These are phyloP conservation scores for Leucaena leucocephala DNA, from an alignment of 306 rosid species.

Conservation along the genomic window DNA sequence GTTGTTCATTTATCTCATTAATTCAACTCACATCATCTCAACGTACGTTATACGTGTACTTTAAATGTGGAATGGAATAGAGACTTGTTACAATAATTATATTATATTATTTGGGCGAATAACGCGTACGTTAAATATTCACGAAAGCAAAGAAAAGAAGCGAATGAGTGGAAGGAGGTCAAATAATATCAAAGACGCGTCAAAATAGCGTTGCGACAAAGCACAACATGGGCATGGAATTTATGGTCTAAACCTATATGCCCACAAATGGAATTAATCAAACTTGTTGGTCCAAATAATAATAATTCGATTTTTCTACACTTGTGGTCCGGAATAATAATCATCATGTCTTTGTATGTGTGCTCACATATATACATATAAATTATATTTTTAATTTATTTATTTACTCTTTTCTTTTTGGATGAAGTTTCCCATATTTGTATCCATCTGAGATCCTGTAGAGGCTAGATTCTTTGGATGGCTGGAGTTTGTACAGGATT, in stretches of 20 bases:
- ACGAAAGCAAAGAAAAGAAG: neutral
- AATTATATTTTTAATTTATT: too few species aligned
- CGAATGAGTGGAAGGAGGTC: neutral
- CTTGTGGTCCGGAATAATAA: neutral
- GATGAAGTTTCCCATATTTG: neutral
- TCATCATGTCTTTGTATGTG: neutral
- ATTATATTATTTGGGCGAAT: neutral
- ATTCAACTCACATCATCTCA: too few species aligned
- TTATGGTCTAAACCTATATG: neutral
- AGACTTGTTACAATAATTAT: too few species aligned
- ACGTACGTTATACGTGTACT: neutral
- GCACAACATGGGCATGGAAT: neutral
- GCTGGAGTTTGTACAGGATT: neutral
- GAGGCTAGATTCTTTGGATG: neutral
- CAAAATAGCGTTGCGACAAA: neutral
- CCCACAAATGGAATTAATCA: neutral
- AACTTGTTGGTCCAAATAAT: neutral
- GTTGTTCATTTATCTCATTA: neutral
- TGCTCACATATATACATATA: neutral
- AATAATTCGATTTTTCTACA: neutral
- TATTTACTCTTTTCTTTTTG: too few species aligned
- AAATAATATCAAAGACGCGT: neutral
- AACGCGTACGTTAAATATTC: neutral
- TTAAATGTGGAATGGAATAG: neutral
- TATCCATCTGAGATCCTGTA: neutral